Conservation (phyloP, 75 land plant genomes). For the Cunninghamia lanceolata region DNA sequence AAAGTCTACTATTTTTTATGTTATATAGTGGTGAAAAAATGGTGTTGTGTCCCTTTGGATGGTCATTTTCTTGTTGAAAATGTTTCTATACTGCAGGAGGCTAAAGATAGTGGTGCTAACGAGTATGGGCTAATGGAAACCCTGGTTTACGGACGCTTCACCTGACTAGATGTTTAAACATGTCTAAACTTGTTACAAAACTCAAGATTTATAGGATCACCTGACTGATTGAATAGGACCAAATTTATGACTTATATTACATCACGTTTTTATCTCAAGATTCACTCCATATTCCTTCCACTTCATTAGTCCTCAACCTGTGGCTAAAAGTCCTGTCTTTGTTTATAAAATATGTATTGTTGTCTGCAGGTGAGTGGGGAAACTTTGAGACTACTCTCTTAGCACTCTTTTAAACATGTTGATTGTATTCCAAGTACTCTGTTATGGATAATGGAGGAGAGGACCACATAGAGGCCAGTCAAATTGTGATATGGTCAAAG, state of each 20-base stretch:
- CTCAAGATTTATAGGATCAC: no score
- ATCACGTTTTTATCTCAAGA: neutral
- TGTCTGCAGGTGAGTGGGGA: neutral
- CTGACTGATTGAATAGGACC: no score
- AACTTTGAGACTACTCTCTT: neutral
- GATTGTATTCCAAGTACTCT: no score
- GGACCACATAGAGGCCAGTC: no score
- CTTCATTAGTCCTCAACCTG: neutral
- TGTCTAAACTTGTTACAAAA: no score
- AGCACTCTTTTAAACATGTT: no score
- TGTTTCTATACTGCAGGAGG: no score
- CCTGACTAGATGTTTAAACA: no score
- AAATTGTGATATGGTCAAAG: no score
- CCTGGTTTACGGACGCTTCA: no score
- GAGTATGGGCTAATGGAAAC: neutral
- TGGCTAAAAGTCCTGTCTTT: neutral
- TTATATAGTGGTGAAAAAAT: neutral
- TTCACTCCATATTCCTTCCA: neutral
- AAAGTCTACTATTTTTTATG: neutral
- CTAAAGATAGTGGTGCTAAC: neutral
- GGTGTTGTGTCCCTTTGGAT: neutral
- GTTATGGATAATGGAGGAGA: no score
- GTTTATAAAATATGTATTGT: neutral
- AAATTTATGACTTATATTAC: no score
- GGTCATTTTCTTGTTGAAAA: neutral